Conservation (phyloP, 192 early-diverging fungal genomes). For the Funneliformis mosseae region DNA sequence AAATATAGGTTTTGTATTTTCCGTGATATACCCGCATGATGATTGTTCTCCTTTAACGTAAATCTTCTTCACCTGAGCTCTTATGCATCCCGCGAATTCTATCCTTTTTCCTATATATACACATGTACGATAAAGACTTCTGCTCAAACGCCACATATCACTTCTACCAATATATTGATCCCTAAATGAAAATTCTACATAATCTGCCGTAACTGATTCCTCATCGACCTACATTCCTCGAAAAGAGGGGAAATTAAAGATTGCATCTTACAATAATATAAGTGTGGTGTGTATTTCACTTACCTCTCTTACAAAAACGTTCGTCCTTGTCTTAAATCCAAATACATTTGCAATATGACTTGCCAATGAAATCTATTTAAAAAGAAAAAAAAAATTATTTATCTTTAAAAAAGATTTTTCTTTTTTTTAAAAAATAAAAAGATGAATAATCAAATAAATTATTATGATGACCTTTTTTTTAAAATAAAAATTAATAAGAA, state of each 20-base stretch:
- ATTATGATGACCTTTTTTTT: neutral
- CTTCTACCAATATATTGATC: slow-evolving; percentile 91
- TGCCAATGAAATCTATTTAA: slow-evolving; percentile 63
- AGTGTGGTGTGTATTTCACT: neutral
- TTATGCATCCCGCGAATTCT: slow-evolving; percentile 66
- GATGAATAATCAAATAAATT: neutral
- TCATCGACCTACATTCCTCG: slow-evolving; percentile 60
- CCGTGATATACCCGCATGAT: slow-evolving; percentile 77
- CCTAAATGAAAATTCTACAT: slow-evolving; percentile 83
- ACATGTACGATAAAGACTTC: slow-evolving; percentile 63
- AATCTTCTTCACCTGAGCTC: slow-evolving; percentile 81
- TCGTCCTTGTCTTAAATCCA: slow-evolving; percentile 57
- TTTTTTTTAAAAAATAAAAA: too few relatives aligned
- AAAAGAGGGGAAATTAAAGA: neutral
- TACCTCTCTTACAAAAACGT: slow-evolving; percentile 68
- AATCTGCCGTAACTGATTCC: slow-evolving; percentile 67
- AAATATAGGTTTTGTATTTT: slow-evolving; percentile 82
- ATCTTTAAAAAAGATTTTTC: neutral
- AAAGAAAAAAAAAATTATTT: neutral
- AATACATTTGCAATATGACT: slow-evolving; percentile 69
- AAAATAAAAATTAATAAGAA: neutral
- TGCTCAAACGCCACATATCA: slow-evolving; percentile 93
- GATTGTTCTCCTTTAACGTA: slow-evolving; percentile 65
- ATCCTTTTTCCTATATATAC: slow-evolving; percentile 81
- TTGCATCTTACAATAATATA: neutral